Conservation (phyloP, 2,329 filamentous ascomycete genomes). For the Dryadomyces quercus-mongolicae region DNA sequence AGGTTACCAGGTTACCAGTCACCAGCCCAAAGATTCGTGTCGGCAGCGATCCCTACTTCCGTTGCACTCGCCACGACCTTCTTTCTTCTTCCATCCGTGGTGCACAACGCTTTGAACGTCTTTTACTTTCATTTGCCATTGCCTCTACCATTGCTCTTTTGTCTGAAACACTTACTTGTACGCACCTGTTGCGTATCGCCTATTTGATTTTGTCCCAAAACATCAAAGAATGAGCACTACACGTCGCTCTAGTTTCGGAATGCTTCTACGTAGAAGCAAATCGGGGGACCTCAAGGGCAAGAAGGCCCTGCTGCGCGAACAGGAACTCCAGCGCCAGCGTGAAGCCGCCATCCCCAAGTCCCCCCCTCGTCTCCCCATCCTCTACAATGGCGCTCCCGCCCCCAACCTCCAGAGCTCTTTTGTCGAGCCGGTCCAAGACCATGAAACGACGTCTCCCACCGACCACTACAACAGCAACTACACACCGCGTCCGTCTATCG, state of each 20-base stretch:
- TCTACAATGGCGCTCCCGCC: conserved; percentile 33
- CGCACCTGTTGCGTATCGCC: neutral
- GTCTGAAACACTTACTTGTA: neutral
- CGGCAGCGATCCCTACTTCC: neutral
- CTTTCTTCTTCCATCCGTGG: neutral
- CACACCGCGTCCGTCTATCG: conserved; percentile 39
- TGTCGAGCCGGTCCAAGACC: conserved; percentile 41
- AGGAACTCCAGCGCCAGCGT: conserved; percentile 38
- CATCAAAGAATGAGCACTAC: conserved; percentile 23
- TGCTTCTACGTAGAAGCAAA: conserved; percentile 56
- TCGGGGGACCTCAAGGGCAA: conserved; percentile 53
- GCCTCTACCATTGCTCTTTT: neutral
- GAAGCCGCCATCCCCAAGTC: conserved; percentile 32
- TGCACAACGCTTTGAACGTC: neutral
- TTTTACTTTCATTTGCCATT: too few relatives aligned
- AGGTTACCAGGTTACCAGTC: neutral
- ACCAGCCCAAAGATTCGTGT: neutral
- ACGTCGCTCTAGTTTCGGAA: conserved; percentile 36
- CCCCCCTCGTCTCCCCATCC: conserved; percentile 39
- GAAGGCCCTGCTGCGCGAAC: conserved; percentile 42
- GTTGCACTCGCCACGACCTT: neutral
- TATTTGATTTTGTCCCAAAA: neutral
- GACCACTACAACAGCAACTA: conserved; percentile 11
- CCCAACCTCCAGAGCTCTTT: conserved; percentile 29
- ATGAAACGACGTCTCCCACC: neutral